Percentiles rank a stretch among this genome's conserved stretches.
Evolutionary conservation across 176 grass and related monocot species (phyloP).

Genomic region (Chloris gayana): DNA sequence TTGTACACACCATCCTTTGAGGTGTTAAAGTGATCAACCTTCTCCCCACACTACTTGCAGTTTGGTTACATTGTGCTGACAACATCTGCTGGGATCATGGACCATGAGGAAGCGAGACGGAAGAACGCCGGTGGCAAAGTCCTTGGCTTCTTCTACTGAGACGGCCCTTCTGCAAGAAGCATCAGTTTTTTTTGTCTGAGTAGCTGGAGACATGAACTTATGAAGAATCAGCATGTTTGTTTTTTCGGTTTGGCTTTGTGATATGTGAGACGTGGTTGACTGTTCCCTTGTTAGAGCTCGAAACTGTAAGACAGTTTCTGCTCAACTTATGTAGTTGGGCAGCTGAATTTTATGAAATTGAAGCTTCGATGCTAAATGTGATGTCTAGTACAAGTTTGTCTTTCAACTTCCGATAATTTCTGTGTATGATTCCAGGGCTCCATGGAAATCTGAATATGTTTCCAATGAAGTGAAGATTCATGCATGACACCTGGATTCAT

Average conservation of each 20-base stretch:
- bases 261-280: neutral
- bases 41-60: slow-evolving; percentile 32
- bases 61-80: slow-evolving; percentile 74
- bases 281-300: neutral
- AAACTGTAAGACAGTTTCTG: neutral
- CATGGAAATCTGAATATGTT: neutral
- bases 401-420: neutral
- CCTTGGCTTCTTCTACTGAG: slow-evolving; percentile 70
- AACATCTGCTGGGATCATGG: slow-evolving; percentile 74
- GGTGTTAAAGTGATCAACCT: neutral
- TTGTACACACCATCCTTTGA: too few species aligned
- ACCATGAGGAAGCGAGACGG: slow-evolving; percentile 64
- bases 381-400: neutral
- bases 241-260: neutral
- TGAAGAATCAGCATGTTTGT: slow-evolving; percentile 11
- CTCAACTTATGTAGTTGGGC: slow-evolving; percentile 5
- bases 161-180: slow-evolving; percentile 5
- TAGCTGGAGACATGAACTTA: slow-evolving; percentile 26
- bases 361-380: neutral
- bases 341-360: neutral
- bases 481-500: neutral
- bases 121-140: slow-evolving; percentile 74
- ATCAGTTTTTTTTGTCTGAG: slow-evolving; percentile 28
- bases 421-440: neutral
- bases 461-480: neutral